Conservation (phyloP, 345 rosid species). For the Pugionium cornutum region DNA sequence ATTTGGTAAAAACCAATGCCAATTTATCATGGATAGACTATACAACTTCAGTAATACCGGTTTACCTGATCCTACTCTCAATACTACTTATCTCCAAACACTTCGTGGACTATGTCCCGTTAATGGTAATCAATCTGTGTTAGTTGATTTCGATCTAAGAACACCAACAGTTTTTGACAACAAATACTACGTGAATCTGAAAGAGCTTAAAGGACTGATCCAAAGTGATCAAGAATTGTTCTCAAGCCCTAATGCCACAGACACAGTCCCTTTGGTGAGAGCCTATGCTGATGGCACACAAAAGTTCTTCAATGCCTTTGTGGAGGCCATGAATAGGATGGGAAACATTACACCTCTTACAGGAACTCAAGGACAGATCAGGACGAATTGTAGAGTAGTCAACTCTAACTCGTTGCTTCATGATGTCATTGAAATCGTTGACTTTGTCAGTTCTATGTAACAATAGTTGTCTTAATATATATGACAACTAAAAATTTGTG, state of each 20-base stretch:
- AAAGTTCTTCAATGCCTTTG: slow-evolving; percentile 46
- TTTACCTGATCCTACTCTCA: no score
- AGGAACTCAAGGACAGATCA: no score
- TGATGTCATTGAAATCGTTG: neutral
- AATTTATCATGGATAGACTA: slow-evolving; percentile 12
- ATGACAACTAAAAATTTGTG: neutral
- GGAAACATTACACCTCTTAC: no score
- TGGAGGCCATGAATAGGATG: slow-evolving; percentile 48
- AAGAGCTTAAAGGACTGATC: no score
- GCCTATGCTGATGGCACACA: slow-evolving; percentile 32
- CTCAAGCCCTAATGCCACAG: slow-evolving; percentile 42
- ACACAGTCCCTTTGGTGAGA: slow-evolving; percentile 44
- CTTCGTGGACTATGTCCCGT: no score
- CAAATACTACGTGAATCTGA: no score
- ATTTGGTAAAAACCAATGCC: slow-evolving; percentile 54
- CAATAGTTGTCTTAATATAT: neutral
- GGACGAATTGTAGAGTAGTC: neutral
- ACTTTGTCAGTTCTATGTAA: neutral
- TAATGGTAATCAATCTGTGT: neutral
- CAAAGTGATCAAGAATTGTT: slow-evolving; percentile 29
- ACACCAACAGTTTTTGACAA: slow-evolving; percentile 35
- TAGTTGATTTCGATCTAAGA: slow-evolving; percentile 43
- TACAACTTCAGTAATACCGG: no score
- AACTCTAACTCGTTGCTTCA: neutral
- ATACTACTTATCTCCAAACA: no score